These are phyloP conservation scores for Talaromyces thailandensis DNA, from an alignment of 495 filamentous ascomycete genomes.

Conservation along the genomic window DNA sequence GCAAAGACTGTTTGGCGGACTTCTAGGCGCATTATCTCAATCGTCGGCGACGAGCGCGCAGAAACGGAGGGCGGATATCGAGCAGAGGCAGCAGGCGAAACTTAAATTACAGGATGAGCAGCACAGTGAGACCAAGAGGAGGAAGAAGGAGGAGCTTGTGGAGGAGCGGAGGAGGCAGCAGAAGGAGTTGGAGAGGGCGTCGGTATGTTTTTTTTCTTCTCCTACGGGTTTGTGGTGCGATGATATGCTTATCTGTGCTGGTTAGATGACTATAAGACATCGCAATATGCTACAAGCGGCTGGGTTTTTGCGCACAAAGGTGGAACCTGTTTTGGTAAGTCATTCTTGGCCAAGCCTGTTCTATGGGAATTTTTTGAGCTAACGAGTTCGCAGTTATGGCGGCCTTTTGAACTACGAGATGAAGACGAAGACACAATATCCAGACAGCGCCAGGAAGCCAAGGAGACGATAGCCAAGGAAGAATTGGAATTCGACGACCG, in stretches of 20 bases:
- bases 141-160: conserved; percentile 51
- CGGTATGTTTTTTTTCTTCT: conserved; percentile 46
- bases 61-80: conserved; percentile 77
- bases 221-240: neutral
- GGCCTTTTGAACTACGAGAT: conserved; percentile 68
- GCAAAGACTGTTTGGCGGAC: conserved; percentile 79
- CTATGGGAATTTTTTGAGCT: neutral
- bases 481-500: conserved; percentile 38
- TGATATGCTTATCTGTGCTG: neutral
- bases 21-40: conserved; percentile 83
- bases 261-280: conserved; percentile 75
- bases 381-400: conserved; percentile 60
- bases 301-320: conserved; percentile 62
- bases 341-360: conserved; percentile 1
- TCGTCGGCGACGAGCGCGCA: conserved; percentile 57
- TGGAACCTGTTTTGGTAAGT: conserved; percentile 70
- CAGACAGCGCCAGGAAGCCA: conserved; percentile 48
- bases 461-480: conserved; percentile 42
- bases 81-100: conserved; percentile 81
- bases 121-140: conserved; percentile 57
- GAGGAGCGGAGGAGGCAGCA: conserved; percentile 57
- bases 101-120: conserved; percentile 64
- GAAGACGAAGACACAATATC: conserved; percentile 54
- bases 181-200: conserved; percentile 66
- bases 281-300: conserved; percentile 62